Percentiles rank a stretch among this genome's conserved stretches.
Evolutionary conservation across 306 rosid species (phyloP).

Genomic region (Lathyrus oleraceus): DNA sequence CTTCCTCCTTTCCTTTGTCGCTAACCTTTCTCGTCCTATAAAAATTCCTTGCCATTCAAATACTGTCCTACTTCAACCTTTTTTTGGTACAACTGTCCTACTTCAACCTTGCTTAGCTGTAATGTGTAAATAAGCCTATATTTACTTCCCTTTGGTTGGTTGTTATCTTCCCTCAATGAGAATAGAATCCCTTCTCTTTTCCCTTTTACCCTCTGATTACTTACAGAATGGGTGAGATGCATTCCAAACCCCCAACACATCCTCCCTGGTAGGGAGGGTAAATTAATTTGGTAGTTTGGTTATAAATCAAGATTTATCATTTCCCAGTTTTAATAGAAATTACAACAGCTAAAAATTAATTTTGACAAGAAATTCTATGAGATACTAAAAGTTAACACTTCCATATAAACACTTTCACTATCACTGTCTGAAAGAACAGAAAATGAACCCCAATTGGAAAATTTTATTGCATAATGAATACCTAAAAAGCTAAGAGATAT

Average conservation of each 20-base stretch:
- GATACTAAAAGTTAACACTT: not conserved
- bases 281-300: not conserved
- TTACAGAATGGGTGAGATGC: not conserved
- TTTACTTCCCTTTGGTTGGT: not conserved
- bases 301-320: not conserved
- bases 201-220: not conserved
- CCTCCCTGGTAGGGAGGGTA: not conserved
- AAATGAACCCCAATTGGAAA: not conserved
- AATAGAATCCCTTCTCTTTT: not conserved
- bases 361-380: not conserved
- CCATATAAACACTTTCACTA: not conserved
- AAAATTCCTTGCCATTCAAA: not conserved
- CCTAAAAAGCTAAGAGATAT: not conserved
- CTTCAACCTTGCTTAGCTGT: not conserved
- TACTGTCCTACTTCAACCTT: not conserved
- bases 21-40: not conserved
- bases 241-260: not conserved
- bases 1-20: not conserved
- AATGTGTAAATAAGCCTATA: not conserved
- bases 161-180: not conserved
- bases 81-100: not conserved
- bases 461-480: not conserved
- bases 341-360: not conserved
- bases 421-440: conserved; percentile 4
- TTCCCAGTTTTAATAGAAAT: not conserved